Percentiles rank a stretch among this genome's conserved stretches.
Conservation (phyloP, 352 stramenopile species). For the Phytopythium delawarense region DNA sequence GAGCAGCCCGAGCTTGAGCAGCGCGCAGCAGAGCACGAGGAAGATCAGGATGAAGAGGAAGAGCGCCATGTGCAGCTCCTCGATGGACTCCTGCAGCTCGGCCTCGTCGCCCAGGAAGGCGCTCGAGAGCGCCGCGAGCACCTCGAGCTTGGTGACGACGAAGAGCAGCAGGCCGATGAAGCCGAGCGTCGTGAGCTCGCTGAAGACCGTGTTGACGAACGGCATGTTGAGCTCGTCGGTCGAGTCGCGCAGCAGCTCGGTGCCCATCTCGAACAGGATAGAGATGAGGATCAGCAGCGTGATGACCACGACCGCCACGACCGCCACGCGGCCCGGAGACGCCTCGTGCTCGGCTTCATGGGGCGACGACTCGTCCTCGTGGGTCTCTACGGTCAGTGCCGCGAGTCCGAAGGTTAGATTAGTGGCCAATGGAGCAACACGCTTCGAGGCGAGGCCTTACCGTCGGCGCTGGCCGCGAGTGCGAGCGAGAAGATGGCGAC, state of each 20-base stretch:
- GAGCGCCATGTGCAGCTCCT: constrained; percentile 75
- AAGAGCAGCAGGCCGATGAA: constrained; percentile 67
- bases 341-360: constrained; percentile 4
- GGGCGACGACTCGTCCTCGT: background rate
- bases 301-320: constrained; percentile 51
- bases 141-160: constrained; percentile 59
- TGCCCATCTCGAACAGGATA: constrained; percentile 54
- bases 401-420: background rate
- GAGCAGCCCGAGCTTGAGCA: constrained; percentile 58
- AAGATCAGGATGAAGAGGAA: constrained; percentile 85
- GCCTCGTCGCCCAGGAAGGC: constrained; percentile 31
- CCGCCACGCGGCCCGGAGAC: constrained; percentile 22
- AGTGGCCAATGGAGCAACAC: background rate
- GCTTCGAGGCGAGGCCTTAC: background rate
- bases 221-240: constrained; percentile 72
- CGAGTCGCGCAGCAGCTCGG: constrained; percentile 37
- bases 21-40: constrained; percentile 53
- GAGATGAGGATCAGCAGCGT: constrained; percentile 54
- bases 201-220: constrained; percentile 65
- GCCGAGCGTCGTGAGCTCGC: constrained; percentile 67
- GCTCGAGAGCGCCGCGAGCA: constrained; percentile 41
- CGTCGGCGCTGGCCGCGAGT: background rate
- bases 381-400: background rate
- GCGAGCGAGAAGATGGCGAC: background rate
- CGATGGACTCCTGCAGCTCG: constrained; percentile 69